Base-by-base conservation (phyloP, 73 alveolate species). In the Vitrella brassicaformis region DNA sequence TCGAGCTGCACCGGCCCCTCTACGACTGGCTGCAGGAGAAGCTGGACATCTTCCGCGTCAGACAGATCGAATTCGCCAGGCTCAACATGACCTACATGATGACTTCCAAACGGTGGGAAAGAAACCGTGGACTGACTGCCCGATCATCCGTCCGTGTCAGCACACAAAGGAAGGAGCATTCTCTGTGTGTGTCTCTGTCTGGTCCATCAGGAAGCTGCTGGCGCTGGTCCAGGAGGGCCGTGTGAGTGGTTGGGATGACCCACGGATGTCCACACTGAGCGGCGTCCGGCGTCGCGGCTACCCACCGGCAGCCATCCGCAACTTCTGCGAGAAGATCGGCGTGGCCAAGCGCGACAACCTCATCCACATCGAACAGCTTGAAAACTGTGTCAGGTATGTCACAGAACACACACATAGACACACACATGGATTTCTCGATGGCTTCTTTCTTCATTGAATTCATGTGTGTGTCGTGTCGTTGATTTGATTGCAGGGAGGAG, bases 231-330 rank as follows among this genome's bases (percentile, higher is more conserved):
- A 89, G 80, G 78, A 89, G 19, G 91, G 91, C n/a, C 66, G 66
- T 30, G 98, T 87, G 46, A 94, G 87, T 0, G 94, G 96, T 25
- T 92, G 98, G 98, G 86, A 88, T 71, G 98, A 92, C 74, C 98
- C 98, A 0, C 90, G 98, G 71, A 90, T 92, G 92, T 96, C 98
- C 47, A 92, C 98, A 25, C 85, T 89, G 31, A 90, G 88, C 66
- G 98, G 96, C n/a, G 81, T 92, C 69, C 81, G 92, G 90, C 88
- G 98, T 66, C 81, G 98, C 31, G 98, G 98, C 27, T 72, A 85
- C 67, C 86, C 92, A 26, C 92, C 90, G n/a, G 88, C 87, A 0
- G 95, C 97, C 1, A 68, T 92, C 70, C 80, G 81, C 22, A 14
- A 39, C 56, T 39, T 39, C 56, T 39, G 56, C 56, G 14, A 39